Percentiles rank a stretch among this genome's conserved stretches.
These are phyloP conservation scores for Macrocybe sp. DNA, from an alignment of 1,284 basidiomycete genomes.

Conservation along the genomic window DNA sequence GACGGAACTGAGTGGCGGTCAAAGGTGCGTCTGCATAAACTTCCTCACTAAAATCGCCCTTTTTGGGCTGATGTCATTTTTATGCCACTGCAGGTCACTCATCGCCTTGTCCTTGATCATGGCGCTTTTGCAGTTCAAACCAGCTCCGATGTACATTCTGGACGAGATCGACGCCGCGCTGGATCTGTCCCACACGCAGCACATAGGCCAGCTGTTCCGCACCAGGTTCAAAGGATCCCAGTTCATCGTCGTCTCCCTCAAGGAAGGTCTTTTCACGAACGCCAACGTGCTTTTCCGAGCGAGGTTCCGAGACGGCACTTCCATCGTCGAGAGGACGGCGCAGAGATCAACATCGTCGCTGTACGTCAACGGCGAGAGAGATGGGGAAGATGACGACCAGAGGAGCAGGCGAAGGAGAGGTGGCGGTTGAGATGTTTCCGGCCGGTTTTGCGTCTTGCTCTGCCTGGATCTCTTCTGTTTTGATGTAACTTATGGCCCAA, in stretches of 20 bases:
- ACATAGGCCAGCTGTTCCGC: constrained; percentile 95
- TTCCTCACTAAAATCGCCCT: too few relatives aligned
- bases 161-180: constrained; percentile 98
- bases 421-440: constrained; percentile 9
- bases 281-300: constrained; percentile 96
- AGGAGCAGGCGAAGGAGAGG: constrained; percentile 21
- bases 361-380: constrained; percentile 24
- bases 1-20: constrained; percentile 96
- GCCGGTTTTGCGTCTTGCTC: constrained; percentile 2
- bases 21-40: constrained; percentile 59
- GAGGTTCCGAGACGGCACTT: constrained; percentile 89
- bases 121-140: constrained; percentile 97
- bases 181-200: constrained; percentile 94
- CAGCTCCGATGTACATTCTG: constrained; percentile 99
- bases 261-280: constrained; percentile 97
- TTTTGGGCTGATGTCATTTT: neutral
- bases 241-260: constrained; percentile 97
- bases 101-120: constrained; percentile 98
- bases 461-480: constrained; percentile 1
- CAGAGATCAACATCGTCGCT: constrained; percentile 49
- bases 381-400: constrained; percentile 22
- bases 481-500: neutral
- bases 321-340: constrained; percentile 78
- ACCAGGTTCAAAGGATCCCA: constrained; percentile 98
- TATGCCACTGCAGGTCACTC: constrained; percentile 59